Percentiles rank a stretch among this genome's conserved stretches.
Evolutionary conservation across 495 filamentous ascomycete species (phyloP).

Genomic region (Melanomma pulvis-pyrius): DNA sequence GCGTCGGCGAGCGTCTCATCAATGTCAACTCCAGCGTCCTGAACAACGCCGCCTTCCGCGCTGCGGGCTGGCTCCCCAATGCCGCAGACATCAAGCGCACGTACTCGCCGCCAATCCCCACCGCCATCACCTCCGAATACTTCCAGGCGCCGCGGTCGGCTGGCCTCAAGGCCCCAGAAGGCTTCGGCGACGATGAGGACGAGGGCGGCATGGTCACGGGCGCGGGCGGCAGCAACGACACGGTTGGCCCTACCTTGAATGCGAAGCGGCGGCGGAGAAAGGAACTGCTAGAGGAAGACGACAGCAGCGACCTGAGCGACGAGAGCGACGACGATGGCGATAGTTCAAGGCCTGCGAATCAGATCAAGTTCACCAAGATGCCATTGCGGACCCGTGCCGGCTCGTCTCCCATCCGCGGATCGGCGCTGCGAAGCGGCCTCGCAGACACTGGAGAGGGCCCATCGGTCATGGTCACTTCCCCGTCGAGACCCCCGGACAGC

Average conservation of each 20-base stretch:
- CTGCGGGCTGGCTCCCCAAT: constrained; percentile 86
- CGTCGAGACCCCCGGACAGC: constrained; percentile 53
- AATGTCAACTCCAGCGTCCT: constrained; percentile 87
- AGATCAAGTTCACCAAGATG: constrained; percentile 95
- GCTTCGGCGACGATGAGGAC: constrained; percentile 75
- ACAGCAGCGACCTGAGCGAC: constrained; percentile 94
- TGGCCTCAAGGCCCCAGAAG: constrained; percentile 51
- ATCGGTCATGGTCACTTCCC: constrained; percentile 45
- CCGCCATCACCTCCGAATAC: constrained; percentile 86
- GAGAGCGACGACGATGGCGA: constrained; percentile 92
- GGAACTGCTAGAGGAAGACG: constrained; percentile 89
- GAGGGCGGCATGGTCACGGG: constrained; percentile 81
- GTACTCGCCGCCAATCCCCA: constrained; percentile 95
- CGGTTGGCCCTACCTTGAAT: constrained; percentile 64
- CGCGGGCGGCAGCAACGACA: constrained; percentile 69
- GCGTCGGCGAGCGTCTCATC: constrained; percentile 93
- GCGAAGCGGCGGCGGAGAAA: constrained; percentile 56
- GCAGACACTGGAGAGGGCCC: constrained; percentile 49
- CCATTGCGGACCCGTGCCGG: constrained; percentile 83
- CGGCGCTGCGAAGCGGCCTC: constrained; percentile 30
- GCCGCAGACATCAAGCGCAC: constrained; percentile 80
- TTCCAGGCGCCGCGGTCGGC: constrained; percentile 70
- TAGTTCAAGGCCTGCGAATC: constrained; percentile 61
- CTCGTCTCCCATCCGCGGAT: constrained; percentile 77
- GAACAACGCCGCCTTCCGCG: constrained; percentile 92